Conservation (phyloP, 1,284 basidiomycete genomes). For the Prillingera fragicola region DNA sequence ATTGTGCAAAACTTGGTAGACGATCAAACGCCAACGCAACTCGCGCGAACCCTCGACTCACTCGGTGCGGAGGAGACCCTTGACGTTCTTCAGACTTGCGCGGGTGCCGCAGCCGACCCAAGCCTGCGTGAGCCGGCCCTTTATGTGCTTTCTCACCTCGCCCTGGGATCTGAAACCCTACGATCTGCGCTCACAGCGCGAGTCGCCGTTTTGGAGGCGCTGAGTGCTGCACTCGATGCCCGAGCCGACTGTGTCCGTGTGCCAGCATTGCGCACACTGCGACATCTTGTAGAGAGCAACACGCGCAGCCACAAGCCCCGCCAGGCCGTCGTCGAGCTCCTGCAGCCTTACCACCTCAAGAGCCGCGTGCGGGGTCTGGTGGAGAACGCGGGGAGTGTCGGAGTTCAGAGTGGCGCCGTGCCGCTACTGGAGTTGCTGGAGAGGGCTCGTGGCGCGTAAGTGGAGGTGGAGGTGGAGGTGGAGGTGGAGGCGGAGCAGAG, state of each 20-base stretch:
- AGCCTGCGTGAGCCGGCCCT: constrained; percentile 24
- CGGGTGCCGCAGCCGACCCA: constrained; percentile 1
- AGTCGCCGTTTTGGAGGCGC: constrained; percentile 31
- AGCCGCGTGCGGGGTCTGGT: constrained; percentile 27
- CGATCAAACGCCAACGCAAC: constrained; percentile 32
- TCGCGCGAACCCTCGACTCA: constrained; percentile 29
- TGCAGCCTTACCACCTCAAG: constrained; percentile 41
- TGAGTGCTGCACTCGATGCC: constrained; percentile 19
- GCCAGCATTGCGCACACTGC: constrained; percentile 35
- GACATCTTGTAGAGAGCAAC: constrained; percentile 41
- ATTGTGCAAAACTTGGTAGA: constrained; percentile 44
- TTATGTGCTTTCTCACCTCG: constrained; percentile 39
- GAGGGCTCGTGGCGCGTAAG: too few relatives aligned
- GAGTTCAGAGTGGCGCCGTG: constrained; percentile 25
- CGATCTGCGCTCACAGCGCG: constrained; percentile 28
- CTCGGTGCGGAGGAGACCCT: constrained; percentile 34
- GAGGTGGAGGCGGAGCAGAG: too few relatives aligned
- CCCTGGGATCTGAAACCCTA: constrained; percentile 38
- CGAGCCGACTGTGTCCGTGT: constrained; percentile 31
- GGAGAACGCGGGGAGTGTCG: constrained; percentile 22
- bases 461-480: too few relatives aligned
- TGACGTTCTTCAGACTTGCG: constrained; percentile 12
- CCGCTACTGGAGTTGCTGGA: constrained; percentile 33
- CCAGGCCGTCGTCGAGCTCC: constrained; percentile 33
- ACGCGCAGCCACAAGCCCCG: constrained; percentile 28